phyloP scores from a whole-genome alignment of 2,329 filamentous ascomycete genomes.

The Aspergillus tubingensis region DNA sequence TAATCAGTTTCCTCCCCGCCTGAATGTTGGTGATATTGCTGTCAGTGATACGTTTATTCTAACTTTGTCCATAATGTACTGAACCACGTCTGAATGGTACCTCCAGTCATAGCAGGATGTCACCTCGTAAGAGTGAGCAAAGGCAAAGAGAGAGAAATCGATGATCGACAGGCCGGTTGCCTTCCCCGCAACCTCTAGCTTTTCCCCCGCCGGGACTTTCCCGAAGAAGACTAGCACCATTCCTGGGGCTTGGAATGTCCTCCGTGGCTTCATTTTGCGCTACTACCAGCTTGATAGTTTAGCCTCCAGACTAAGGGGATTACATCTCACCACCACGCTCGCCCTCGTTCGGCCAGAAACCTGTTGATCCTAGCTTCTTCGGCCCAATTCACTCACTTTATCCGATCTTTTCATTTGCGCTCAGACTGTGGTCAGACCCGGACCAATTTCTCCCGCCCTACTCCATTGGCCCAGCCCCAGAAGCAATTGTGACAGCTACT shows the following conservation, averaged over 20 bases:
- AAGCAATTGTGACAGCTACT: neutral
- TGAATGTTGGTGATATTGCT: neutral
- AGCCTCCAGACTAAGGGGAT: neutral
- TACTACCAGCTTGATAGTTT: neutral
- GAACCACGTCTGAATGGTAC: neutral
- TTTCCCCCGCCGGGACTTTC: slow-evolving; percentile 34
- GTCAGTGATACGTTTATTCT: neutral
- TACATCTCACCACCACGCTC: neutral
- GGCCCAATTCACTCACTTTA: slow-evolving; percentile 5
- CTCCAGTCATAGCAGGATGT: neutral
- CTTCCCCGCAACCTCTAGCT: slow-evolving; percentile 15
- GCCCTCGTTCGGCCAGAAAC: neutral
- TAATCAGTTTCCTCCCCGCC: neutral
- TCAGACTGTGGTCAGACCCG: slow-evolving; percentile 10
- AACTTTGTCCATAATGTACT: neutral
- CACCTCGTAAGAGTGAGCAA: neutral
- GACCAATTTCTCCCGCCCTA: slow-evolving; percentile 12
- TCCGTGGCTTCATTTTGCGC: slow-evolving; percentile 11
- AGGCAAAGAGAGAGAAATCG: neutral
- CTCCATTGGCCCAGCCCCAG: slow-evolving; percentile 1
- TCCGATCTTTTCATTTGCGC: slow-evolving; percentile 1
- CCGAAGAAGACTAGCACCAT: slow-evolving; percentile 17
- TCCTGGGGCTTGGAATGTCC: slow-evolving; percentile 11
- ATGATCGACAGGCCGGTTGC: slow-evolving; percentile 14
- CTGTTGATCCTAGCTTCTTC: neutral